Percentiles rank a stretch among this genome's conserved stretches.
phyloP scores from a whole-genome alignment of 345 rosid species.

The Zanthoxylum bungeanum region DNA sequence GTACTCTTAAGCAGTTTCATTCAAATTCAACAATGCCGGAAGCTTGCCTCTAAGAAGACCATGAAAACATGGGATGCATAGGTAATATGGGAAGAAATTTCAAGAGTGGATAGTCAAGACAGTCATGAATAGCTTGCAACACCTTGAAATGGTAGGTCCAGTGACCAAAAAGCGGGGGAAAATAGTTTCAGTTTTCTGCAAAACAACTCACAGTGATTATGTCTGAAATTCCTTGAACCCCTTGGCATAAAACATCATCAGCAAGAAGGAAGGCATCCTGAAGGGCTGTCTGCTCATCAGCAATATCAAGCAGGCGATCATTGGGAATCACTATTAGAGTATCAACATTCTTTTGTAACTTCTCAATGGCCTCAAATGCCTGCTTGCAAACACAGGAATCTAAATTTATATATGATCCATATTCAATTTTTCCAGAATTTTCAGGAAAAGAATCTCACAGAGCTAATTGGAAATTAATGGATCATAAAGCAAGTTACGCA shows the following conservation, averaged over 20 bases:
- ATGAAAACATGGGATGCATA: neutral
- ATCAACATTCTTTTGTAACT: slow-evolving; percentile 90
- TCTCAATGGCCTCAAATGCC: slow-evolving; percentile 97
- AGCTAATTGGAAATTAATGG: neutral
- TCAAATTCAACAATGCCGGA: neutral
- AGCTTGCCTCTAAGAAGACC: neutral
- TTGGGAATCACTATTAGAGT: slow-evolving; percentile 96
- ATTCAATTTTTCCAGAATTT: neutral
- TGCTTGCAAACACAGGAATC: slow-evolving; percentile 26
- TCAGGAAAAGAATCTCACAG: neutral
- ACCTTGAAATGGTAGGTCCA: neutral
- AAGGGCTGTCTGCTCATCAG: slow-evolving; percentile 95
- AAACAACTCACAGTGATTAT: slow-evolving; percentile 75
- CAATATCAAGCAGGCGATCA: slow-evolving; percentile 93
- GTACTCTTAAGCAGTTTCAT: neutral
- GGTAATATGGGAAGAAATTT: neutral
- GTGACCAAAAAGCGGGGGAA: neutral
- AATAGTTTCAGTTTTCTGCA: neutral
- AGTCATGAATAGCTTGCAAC: neutral
- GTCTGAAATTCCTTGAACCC: slow-evolving; percentile 99
- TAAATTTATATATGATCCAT: neutral
- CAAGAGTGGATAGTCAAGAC: neutral
- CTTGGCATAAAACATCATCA: slow-evolving; percentile 96
- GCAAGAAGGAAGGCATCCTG: slow-evolving; percentile 99
- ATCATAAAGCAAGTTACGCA: neutral